Conservation (phyloP, 1,139 yeast genomes). For the Keqinozyma sinolaborantium region DNA sequence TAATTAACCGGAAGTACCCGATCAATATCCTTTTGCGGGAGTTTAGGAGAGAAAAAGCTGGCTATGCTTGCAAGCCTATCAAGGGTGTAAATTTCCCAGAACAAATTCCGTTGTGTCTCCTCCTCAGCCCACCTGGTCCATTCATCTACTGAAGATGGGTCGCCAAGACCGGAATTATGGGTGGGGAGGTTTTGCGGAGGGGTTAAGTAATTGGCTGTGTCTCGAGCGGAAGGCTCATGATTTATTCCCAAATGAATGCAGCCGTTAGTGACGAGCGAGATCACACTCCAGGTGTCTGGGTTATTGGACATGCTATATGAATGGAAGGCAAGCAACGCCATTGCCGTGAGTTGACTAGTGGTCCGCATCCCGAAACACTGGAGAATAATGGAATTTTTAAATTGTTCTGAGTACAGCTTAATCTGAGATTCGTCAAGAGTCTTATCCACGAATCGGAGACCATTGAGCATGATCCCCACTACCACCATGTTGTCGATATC, state of each 20-base stretch:
- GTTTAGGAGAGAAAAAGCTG: constrained; percentile 9
- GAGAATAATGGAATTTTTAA: constrained; percentile 14
- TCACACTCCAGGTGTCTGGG: constrained; percentile 24
- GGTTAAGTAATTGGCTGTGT: too few relatives aligned
- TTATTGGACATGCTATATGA: constrained; percentile 20
- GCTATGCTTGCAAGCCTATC: constrained; percentile 16
- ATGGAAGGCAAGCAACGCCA: constrained; percentile 21
- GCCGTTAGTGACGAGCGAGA: constrained; percentile 13
- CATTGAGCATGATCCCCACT: constrained; percentile 9
- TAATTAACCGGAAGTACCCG: constrained; percentile 8
- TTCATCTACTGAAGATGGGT: too few relatives aligned
- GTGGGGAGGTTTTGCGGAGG: too few relatives aligned
- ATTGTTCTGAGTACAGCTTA: constrained; percentile 5
- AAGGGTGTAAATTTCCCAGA: constrained; percentile 24
- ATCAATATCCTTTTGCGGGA: constrained; percentile 8
- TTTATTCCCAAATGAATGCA: constrained; percentile 12
- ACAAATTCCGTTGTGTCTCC: constrained; percentile 18
- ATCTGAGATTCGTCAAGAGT: constrained; percentile 5
- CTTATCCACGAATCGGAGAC: constrained; percentile 5
- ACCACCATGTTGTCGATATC: constrained; percentile 5
- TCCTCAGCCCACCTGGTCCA: constrained; percentile 18
- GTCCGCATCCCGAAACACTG: constrained; percentile 17
- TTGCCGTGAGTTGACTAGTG: constrained; percentile 18
- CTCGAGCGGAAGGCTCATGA: constrained; percentile 9
- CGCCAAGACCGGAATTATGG: too few relatives aligned